Base-by-base conservation (phyloP, 192 early-diverging fungal genomes). In the Cetraspora pellucida region DNA sequence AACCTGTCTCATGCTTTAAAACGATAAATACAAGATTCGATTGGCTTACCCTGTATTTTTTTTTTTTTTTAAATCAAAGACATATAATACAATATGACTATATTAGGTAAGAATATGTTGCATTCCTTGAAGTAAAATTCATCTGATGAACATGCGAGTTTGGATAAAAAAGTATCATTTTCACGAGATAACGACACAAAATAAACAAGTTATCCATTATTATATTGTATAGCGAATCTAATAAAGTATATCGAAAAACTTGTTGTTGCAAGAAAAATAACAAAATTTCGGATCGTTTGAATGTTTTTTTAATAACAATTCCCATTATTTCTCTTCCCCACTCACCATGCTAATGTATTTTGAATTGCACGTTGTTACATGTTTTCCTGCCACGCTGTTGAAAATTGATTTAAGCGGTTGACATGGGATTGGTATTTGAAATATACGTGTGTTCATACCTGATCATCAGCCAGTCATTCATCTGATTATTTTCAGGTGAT, bases 81-180 rank as follows among this genome's bases (percentile, higher is more conserved):
- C 27, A 64, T 37, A 64, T 65, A 63, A 65, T 37, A 65, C 31
- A 65, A 65, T 65, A 65, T 65, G 31, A 65, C 63, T 65, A 65
- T 37, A 43, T 65, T 65, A 30, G 63, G 63, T 43, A 43, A 65
- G 28, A 43, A 31, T 65, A 14, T 27, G 63, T n/a, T 37, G 63
- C 28, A 65, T 44, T 44, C 30, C 37, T 65, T 65, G 58, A 60
- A 28, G 28, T 65, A 37, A 19, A 37, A 37, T 65, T 65, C 63
- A 65, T n/a, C 63, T 65, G 63, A 65, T 28, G 63, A 65, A 65
- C 63, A 65, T 65, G 63, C 27, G 63, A 65, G 43, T n/a, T 43
- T 65, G 19, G n/a, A 65, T 44, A 65, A 43, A 65, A 45, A 21
- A 21, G 63, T 65, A 30, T 37, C 14, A 21, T 31, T 65, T 65